phyloP scores from a whole-genome alignment of 345 rosid genomes.

The Bruguiera sexangula region DNA sequence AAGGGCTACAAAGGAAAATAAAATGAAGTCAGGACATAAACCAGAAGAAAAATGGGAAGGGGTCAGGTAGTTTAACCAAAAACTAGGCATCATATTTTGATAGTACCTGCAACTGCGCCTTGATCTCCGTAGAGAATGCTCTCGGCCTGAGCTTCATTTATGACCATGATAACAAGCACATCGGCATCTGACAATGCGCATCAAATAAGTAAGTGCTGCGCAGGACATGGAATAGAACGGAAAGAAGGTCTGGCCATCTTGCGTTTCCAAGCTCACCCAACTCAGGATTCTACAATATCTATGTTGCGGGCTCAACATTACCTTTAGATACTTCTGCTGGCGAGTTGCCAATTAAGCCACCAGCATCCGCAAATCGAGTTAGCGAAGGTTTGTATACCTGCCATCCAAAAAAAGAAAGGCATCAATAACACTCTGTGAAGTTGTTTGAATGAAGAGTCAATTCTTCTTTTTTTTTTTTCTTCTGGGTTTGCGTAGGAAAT shows the following conservation, averaged over 20 bases:
- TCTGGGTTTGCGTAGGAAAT: no score
- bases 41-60: background rate
- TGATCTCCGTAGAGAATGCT: constrained; percentile 68
- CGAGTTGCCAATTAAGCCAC: constrained; percentile 65
- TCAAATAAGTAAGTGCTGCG: no score
- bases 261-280: no score
- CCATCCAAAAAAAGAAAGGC: constrained; percentile 17
- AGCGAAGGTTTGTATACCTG: constrained; percentile 89
- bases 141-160: constrained; percentile 89
- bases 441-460: no score
- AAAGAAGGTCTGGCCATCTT: no score
- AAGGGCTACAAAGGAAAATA: constrained; percentile 43
- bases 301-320: constrained; percentile 15
- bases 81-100: constrained; percentile 2
- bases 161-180: constrained; percentile 87
- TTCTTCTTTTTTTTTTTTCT: no score
- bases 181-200: constrained; percentile 53
- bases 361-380: constrained; percentile 58
- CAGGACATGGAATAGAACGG: no score
- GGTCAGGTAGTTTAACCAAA: no score
- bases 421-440: no score
- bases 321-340: constrained; percentile 85
- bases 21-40: constrained; percentile 23
- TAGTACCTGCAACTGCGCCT: constrained; percentile 81
- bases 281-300: no score